A percentile compares a stretch with the other conserved stretches of the same genome.
These are phyloP conservation scores for Neurospora africana DNA, from an alignment of 495 filamentous ascomycete species.

Conservation along the genomic window DNA sequence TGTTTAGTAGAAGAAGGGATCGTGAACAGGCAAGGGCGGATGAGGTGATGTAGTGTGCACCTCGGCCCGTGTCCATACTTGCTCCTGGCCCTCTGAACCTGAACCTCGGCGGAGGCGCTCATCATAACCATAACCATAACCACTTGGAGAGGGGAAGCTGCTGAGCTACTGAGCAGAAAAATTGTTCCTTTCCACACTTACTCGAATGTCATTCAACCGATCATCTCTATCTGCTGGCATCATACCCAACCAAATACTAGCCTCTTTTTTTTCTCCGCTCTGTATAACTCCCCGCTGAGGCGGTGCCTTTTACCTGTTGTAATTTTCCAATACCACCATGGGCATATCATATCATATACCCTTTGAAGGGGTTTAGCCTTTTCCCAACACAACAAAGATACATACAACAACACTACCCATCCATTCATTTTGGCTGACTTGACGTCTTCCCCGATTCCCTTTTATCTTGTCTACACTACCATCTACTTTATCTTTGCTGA, in stretches of 20 bases:
- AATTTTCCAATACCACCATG: background rate
- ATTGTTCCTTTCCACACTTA: background rate
- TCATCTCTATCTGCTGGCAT: background rate
- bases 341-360: background rate
- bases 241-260: background rate
- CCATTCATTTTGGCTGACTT: background rate
- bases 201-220: background rate
- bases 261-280: background rate
- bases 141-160: background rate
- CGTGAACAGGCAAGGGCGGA: constrained; percentile 17
- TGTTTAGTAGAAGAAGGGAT: constrained; percentile 29
- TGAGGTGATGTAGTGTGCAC: constrained; percentile 24
- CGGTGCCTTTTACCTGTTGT: background rate
- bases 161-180: background rate
- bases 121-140: background rate
- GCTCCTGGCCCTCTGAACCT: constrained; percentile 4
- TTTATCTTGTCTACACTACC: background rate
- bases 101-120: background rate
- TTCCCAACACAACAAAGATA: background rate
- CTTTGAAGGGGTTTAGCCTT: background rate
- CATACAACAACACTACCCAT: background rate
- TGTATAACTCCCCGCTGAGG: background rate
- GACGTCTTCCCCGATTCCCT: background rate
- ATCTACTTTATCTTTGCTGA: constrained; percentile 1
- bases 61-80: constrained; percentile 14